A percentile compares a stretch with the other conserved stretches of the same genome.
Evolutionary conservation across 2,329 filamentous ascomycete genomes (phyloP).

Genomic region (Exophiala oligosperma): DNA sequence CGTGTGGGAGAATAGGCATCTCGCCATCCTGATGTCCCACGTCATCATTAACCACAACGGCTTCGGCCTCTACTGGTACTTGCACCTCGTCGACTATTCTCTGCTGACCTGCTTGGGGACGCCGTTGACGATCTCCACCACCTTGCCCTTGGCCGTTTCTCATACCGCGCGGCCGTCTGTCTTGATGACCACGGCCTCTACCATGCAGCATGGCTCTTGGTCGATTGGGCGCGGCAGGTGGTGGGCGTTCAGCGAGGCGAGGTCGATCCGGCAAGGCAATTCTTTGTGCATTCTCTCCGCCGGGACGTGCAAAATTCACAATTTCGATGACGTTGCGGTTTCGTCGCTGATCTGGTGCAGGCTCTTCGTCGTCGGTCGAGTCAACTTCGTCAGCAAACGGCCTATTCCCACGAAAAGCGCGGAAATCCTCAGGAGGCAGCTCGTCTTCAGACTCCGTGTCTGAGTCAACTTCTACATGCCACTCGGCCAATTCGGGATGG

Average conservation of each 20-base stretch:
- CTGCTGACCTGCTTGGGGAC: neutral
- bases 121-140: neutral
- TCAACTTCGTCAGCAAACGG: slow-evolving; percentile 30
- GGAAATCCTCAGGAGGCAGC: slow-evolving; percentile 14
- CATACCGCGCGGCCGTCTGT: slow-evolving; percentile 14
- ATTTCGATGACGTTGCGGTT: slow-evolving; percentile 33
- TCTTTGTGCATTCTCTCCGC: slow-evolving; percentile 19
- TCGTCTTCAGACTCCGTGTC: slow-evolving; percentile 29
- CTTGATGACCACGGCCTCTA: slow-evolving; percentile 19
- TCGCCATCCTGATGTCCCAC: neutral
- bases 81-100: neutral
- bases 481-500: slow-evolving; percentile 34
- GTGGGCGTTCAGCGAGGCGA: slow-evolving; percentile 3
- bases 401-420: slow-evolving; percentile 2
- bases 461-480: slow-evolving; percentile 32
- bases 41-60: too few species aligned
- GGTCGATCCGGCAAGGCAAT: slow-evolving; percentile 22
- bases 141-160: slow-evolving; percentile 13
- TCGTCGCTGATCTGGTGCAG: slow-evolving; percentile 39
- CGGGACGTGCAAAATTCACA: slow-evolving; percentile 29
- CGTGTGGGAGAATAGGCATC: slow-evolving; percentile 4
- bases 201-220: slow-evolving; percentile 12
- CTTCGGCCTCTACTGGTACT: slow-evolving; percentile 2
- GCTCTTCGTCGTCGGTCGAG: slow-evolving; percentile 32
- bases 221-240: slow-evolving; percentile 22